Percentiles rank a stretch among this genome's conserved stretches.
Conservation (phyloP, 495 filamentous ascomycete genomes). For the Astrothelium subdiscretum region DNA sequence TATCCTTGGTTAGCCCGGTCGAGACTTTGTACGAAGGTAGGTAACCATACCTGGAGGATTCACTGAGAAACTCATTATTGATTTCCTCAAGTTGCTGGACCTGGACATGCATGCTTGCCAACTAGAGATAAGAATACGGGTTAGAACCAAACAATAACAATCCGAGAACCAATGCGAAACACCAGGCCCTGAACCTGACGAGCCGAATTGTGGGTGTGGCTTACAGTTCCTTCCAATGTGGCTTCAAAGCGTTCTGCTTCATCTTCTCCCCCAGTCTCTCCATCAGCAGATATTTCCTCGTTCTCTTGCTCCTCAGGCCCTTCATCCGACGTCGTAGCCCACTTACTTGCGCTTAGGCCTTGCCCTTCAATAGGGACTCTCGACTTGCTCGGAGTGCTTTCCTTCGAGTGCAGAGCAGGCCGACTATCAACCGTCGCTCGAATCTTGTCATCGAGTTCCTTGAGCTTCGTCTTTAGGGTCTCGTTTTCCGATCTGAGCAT, state of each 20-base stretch:
- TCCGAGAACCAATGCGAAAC: background rate
- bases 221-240: background rate
- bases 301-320: background rate
- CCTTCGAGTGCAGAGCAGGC: background rate
- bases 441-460: background rate
- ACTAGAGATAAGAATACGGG: background rate
- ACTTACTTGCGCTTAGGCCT: background rate
- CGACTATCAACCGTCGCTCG: background rate
- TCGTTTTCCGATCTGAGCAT: background rate
- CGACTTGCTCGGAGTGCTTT: background rate
- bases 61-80: background rate
- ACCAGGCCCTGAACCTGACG: background rate
- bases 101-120: conserved; percentile 2
- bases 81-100: background rate
- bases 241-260: background rate
- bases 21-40: background rate
- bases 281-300: background rate
- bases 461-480: background rate
- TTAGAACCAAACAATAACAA: background rate
- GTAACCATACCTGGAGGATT: background rate
- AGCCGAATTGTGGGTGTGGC: background rate
- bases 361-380: background rate
- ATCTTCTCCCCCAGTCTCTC: background rate
- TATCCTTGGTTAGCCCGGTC: background rate
- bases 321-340: background rate